Percentiles rank a stretch among this genome's conserved stretches.
phyloP scores from a whole-genome alignment of 1,284 basidiomycete genomes.

The Clitocybe nebularis region DNA sequence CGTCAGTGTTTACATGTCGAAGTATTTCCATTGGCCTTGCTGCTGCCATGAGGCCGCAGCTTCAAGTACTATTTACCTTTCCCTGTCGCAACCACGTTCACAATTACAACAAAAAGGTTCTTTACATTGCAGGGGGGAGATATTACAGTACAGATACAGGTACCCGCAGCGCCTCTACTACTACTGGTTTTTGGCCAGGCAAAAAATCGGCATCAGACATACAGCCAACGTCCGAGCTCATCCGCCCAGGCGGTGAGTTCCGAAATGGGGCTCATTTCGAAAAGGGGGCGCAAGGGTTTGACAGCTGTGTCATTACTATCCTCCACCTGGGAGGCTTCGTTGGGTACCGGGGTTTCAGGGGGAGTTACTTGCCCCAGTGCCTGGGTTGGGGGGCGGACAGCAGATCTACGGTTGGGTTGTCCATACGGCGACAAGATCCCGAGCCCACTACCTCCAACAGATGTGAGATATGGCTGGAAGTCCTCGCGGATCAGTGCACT shows the following conservation, averaged over 20 bases:
- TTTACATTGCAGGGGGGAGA: not conserved
- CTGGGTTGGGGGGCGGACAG: slow-evolving; percentile 18
- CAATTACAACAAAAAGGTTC: no score
- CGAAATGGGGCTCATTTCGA: slow-evolving; percentile 40
- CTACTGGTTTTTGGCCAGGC: not conserved
- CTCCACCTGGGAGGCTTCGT: slow-evolving; percentile 21
- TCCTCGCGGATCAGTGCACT: slow-evolving; percentile 56
- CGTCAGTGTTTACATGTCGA: slow-evolving; percentile 13
- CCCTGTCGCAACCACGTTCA: no score
- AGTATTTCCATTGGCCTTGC: no score
- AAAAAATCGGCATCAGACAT: slow-evolving; percentile 38
- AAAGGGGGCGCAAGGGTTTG: slow-evolving; percentile 40
- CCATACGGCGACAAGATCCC: slow-evolving; percentile 76
- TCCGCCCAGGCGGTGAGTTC: slow-evolving; percentile 59
- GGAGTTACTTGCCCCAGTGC: slow-evolving; percentile 44
- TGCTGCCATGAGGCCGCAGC: no score
- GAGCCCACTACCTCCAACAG: slow-evolving; percentile 90
- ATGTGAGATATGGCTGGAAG: slow-evolving; percentile 87
- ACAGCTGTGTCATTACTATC: slow-evolving; percentile 19
- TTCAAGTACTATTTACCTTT: no score
- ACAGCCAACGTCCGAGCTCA: slow-evolving; percentile 58
- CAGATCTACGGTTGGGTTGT: slow-evolving; percentile 31
- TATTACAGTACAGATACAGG: slow-evolving; percentile 4
- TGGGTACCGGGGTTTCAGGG: slow-evolving; percentile 41
- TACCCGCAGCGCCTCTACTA: not conserved